phyloP scores from a whole-genome alignment of 75 land plant species.

The Sequoiadendron giganteum region DNA sequence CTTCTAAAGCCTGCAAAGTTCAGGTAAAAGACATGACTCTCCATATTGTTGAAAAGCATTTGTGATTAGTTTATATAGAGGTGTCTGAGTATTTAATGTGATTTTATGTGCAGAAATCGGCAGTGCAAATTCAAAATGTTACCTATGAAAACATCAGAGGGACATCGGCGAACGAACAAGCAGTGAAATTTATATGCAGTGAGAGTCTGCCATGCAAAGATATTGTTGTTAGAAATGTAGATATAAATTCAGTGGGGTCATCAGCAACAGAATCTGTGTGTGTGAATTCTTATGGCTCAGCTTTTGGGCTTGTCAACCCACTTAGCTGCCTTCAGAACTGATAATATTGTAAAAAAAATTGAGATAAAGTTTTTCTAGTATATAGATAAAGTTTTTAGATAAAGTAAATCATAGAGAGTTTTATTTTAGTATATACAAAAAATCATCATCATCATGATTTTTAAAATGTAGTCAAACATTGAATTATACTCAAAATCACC shows the following conservation, averaged over 20 bases:
- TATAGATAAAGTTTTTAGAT: no score
- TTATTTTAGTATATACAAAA: no score
- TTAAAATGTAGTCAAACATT: no score
- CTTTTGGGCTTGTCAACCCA: not conserved
- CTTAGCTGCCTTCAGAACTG: not conserved
- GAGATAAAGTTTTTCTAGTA: no score
- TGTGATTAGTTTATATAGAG: not conserved
- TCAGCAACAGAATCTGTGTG: not conserved
- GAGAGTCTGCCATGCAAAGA: constrained; percentile 34
- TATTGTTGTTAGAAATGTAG: not conserved
- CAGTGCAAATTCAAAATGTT: constrained; percentile 35
- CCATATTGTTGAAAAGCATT: not conserved
- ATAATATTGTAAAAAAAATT: no score
- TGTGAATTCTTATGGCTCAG: not conserved
- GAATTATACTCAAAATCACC: no score
- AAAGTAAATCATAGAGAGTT: no score
- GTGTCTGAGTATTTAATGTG: not conserved
- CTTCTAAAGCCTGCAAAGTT: constrained; percentile 18
- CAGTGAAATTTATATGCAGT: constrained; percentile 55
- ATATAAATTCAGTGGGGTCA: not conserved
- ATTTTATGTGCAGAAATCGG: constrained; percentile 36
- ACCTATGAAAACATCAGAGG: constrained; percentile 55
- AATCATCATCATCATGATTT: no score
- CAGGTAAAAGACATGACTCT: not conserved
- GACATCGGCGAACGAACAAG: constrained; percentile 32